Evolutionary conservation across 345 rosid genomes (phyloP).

Genomic region (Arabidopsis arenosa): DNA sequence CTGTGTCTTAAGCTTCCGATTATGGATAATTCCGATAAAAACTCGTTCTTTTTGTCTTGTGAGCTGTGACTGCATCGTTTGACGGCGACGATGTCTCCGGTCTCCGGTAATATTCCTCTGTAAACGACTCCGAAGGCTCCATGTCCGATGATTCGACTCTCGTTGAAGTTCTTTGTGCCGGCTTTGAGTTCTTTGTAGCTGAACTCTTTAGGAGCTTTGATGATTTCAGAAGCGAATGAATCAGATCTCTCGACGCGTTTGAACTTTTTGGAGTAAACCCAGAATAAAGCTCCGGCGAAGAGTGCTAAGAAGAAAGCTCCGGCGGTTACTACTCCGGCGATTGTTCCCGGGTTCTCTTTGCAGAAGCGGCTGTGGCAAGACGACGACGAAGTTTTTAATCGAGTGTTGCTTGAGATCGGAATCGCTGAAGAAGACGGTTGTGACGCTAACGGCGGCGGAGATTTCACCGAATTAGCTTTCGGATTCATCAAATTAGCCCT

Average conservation of each 20-base stretch:
- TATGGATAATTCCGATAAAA: slow-evolving; percentile 83
- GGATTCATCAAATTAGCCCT: slow-evolving; percentile 69
- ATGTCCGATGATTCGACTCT: slow-evolving; percentile 72
- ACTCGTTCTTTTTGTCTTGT: slow-evolving; percentile 83
- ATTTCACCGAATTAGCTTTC: slow-evolving; percentile 63
- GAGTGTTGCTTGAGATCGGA: slow-evolving; percentile 32
- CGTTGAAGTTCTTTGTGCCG: slow-evolving; percentile 77
- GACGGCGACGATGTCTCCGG: slow-evolving; percentile 82
- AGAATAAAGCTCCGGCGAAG: slow-evolving; percentile 74
- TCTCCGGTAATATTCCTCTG: slow-evolving; percentile 76
- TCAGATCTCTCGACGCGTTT: slow-evolving; percentile 68
- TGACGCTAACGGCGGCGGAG: slow-evolving; percentile 57
- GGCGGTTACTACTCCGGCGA: slow-evolving; percentile 89
- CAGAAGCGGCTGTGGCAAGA: slow-evolving; percentile 67
- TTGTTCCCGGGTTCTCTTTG: slow-evolving; percentile 75
- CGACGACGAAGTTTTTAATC: slow-evolving; percentile 45
- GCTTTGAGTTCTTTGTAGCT: slow-evolving; percentile 80
- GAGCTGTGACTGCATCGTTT: slow-evolving; percentile 83
- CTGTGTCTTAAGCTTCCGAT: slow-evolving; percentile 89
- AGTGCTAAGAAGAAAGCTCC: slow-evolving; percentile 78
- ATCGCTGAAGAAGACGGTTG: slow-evolving; percentile 61
- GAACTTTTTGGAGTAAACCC: slow-evolving; percentile 73
- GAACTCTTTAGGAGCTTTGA: slow-evolving; percentile 87
- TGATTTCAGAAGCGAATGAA: slow-evolving; percentile 77
- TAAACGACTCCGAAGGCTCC: slow-evolving; percentile 95